phyloP scores from a whole-genome alignment of 352 stramenopile species.

The Phytophthora sp. region DNA sequence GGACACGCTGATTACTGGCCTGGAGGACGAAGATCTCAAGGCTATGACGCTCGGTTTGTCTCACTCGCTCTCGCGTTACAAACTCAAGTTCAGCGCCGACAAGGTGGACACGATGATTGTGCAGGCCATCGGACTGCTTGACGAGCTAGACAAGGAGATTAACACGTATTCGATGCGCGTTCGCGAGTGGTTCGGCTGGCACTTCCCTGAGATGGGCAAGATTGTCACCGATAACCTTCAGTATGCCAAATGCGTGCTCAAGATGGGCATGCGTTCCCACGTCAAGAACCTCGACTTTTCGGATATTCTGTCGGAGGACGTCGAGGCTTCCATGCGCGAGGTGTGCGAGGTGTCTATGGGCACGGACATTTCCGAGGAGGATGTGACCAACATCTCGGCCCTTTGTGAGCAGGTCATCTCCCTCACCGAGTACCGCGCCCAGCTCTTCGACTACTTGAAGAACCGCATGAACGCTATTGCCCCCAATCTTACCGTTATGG shows the following conservation, averaged over 20 bases:
- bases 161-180: slow-evolving; percentile 99
- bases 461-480: slow-evolving; percentile 99
- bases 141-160: slow-evolving; percentile 99
- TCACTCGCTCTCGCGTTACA: slow-evolving; percentile 98
- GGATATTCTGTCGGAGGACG: slow-evolving; percentile 88
- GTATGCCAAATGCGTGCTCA: slow-evolving; percentile 98
- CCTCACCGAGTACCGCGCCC: slow-evolving; percentile 90
- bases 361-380: slow-evolving; percentile 99
- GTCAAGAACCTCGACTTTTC: slow-evolving; percentile 94
- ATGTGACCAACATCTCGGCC: slow-evolving; percentile 97
- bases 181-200: slow-evolving; percentile 99
- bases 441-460: slow-evolving; percentile 99
- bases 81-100: slow-evolving; percentile 99
- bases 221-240: slow-evolving; percentile 99
- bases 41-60: slow-evolving; percentile 99
- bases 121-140: slow-evolving; percentile 98
- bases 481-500: slow-evolving; percentile 99
- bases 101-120: slow-evolving; percentile 99
- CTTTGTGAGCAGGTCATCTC: slow-evolving; percentile 93
- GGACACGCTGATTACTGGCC: slow-evolving; percentile 92
- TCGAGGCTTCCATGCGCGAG: slow-evolving; percentile 96
- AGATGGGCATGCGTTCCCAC: slow-evolving; percentile 94
- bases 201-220: slow-evolving; percentile 97
- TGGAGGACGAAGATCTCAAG: slow-evolving; percentile 91
- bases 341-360: slow-evolving; percentile 99